Evolutionary conservation across 768 basidiomycete genomes (phyloP).

Genomic region (Russula sp.): DNA sequence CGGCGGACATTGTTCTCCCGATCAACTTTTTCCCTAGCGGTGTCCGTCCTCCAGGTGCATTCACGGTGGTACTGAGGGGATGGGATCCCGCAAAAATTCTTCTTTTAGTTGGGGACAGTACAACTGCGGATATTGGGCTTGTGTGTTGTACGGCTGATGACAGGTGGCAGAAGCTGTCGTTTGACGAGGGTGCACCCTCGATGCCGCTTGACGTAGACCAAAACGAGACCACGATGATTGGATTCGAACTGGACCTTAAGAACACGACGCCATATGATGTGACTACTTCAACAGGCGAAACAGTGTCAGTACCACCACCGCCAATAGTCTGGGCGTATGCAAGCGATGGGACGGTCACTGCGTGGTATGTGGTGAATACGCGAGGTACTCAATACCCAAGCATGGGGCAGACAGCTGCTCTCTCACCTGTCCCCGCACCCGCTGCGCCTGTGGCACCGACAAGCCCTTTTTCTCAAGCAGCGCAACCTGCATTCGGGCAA

Average conservation of each 20-base stretch:
- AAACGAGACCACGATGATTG: constrained; percentile 63
- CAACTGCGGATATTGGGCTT: constrained; percentile 44
- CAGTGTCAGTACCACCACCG: constrained; percentile 37
- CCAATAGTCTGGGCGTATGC: constrained; percentile 71
- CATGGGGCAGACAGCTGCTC: constrained; percentile 31
- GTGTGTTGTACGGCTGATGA: constrained; percentile 33
- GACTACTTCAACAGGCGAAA: constrained; percentile 36
- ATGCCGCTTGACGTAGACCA: constrained; percentile 62
- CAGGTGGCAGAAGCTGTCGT: constrained; percentile 37
- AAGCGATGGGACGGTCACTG: constrained; percentile 70
- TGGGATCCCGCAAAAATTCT: constrained; percentile 41
- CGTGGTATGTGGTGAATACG: constrained; percentile 60
- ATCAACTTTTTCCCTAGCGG: constrained; percentile 40
- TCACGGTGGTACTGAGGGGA: constrained; percentile 32
- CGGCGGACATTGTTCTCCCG: constrained; percentile 32
- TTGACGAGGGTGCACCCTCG: constrained; percentile 46
- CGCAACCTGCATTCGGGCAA: constrained; percentile 22
- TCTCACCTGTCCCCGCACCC: constrained; percentile 5
- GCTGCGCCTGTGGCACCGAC: constrained; percentile 1
- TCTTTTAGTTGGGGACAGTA: constrained; percentile 42
- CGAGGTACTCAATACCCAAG: constrained; percentile 48
- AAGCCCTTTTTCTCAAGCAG: constrained; percentile 9
- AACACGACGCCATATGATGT: constrained; percentile 34
- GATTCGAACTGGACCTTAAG: constrained; percentile 61
- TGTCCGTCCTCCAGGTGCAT: constrained; percentile 39